phyloP scores from a whole-genome alignment of 768 basidiomycete species.

The Psilocybe cubensis region DNA sequence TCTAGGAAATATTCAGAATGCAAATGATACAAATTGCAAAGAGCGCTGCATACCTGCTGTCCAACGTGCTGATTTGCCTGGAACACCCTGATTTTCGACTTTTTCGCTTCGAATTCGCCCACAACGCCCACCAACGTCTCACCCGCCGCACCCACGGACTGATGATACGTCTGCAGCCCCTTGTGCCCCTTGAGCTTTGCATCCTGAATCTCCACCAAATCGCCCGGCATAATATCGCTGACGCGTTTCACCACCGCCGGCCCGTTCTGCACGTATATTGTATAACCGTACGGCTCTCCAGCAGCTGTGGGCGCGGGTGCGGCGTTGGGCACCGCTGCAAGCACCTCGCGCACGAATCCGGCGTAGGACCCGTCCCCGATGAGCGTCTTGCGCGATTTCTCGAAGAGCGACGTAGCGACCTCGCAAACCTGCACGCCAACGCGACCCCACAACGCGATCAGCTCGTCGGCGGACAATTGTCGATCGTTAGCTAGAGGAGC shows the following conservation, averaged over 20 bases:
- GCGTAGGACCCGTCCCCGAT: slow-evolving; percentile 85
- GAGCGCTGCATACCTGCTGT: slow-evolving; percentile 67
- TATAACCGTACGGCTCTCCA: slow-evolving; percentile 69
- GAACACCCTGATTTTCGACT: slow-evolving; percentile 81
- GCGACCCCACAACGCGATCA: slow-evolving; percentile 70
- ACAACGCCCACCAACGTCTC: slow-evolving; percentile 76
- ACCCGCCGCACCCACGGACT: slow-evolving; percentile 46
- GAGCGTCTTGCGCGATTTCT: slow-evolving; percentile 76
- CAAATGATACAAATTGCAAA: slow-evolving; percentile 10
- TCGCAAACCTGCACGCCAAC: slow-evolving; percentile 79
- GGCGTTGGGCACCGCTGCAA: slow-evolving; percentile 70
- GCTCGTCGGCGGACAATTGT: slow-evolving; percentile 60
- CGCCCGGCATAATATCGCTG: slow-evolving; percentile 87
- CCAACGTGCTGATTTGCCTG: slow-evolving; percentile 89
- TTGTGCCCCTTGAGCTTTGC: slow-evolving; percentile 81
- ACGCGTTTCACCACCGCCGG: slow-evolving; percentile 67
- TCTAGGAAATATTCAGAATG: slow-evolving; percentile 27
- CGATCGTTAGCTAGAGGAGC: slow-evolving; percentile 36
- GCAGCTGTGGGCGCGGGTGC: slow-evolving; percentile 35
- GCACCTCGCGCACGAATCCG: slow-evolving; percentile 74
- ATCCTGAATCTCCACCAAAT: slow-evolving; percentile 75
- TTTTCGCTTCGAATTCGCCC: slow-evolving; percentile 83
- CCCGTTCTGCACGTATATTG: slow-evolving; percentile 76
- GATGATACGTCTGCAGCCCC: slow-evolving; percentile 74
- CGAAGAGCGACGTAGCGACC: slow-evolving; percentile 65